phyloP scores from a whole-genome alignment of 441 rosid genomes.

The Flueggea neowawraea region DNA sequence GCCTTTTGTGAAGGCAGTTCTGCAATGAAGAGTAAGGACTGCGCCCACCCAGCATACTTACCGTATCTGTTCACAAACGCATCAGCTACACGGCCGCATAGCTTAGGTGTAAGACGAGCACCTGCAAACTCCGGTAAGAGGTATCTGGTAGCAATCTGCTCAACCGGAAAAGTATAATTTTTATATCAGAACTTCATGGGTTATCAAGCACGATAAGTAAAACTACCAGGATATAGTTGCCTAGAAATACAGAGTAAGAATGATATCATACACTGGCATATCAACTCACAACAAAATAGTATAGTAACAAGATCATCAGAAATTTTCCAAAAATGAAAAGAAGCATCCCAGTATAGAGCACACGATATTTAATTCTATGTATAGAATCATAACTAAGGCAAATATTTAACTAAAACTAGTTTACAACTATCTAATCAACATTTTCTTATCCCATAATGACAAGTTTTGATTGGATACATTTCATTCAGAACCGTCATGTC shows the following conservation, averaged over 20 bases:
- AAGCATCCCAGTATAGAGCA: too few species aligned
- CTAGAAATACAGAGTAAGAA: not conserved
- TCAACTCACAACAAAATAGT: too few species aligned
- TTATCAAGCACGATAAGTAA: not conserved
- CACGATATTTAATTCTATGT: too few species aligned
- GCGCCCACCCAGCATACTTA: constrained; percentile 97
- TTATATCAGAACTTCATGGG: constrained; percentile 15
- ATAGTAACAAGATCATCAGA: too few species aligned
- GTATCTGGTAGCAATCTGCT: constrained; percentile 72
- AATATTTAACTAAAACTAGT: too few species aligned
- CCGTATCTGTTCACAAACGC: constrained; percentile 92
- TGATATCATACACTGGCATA: too few species aligned
- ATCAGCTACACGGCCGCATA: constrained; percentile 65
- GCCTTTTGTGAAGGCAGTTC: constrained; percentile 86
- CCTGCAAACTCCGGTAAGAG: constrained; percentile 89
- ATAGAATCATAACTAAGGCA: too few species aligned
- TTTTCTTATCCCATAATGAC: too few species aligned
- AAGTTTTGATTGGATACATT: too few species aligned
- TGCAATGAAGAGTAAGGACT: constrained; percentile 81
- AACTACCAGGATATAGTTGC: not conserved
- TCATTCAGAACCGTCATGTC: too few species aligned
- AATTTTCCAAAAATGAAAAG: too few species aligned
- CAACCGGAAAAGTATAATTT: constrained; percentile 19
- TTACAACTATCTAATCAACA: too few species aligned
- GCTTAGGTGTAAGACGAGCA: constrained; percentile 64